Base-by-base conservation (phyloP, 2,329 filamentous ascomycete genomes). In the Epichloe sibirici region DNA sequence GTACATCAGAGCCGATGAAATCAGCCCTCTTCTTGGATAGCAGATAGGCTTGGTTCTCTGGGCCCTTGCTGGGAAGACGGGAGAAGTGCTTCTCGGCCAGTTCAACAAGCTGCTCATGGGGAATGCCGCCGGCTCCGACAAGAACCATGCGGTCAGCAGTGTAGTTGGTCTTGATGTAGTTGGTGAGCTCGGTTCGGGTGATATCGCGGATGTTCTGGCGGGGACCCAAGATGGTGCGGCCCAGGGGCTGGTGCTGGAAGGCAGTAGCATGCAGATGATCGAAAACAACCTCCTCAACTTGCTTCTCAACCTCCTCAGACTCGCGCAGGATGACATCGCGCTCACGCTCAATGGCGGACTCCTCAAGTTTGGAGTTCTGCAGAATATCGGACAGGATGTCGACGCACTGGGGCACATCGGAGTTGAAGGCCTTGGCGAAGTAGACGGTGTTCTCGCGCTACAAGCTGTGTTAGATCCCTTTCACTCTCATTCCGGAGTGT, bases 151-250 rank as follows among this genome's bases (percentile, higher is more conserved):
- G 90, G 76, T 98, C 93, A 60, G 93, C 91, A 54, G 90, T 96
- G 81, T 98, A 98, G 83, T 98, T 98, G 76, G 82, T 93, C 81
- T 95, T 95, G 81, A 98, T 97, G 78, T 98, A 98, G 77, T 87
- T 87, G 71, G 79, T 76, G 62, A 98, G 81, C 73, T 98, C 91
- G 65, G 88, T 82, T 65, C 90, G 86, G 72, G 86, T 85, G 74
- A 98, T 98, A 73, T 86, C 90, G 71, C 90, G 83, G 72, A 98
- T 98, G 81, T 98, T 98, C 79, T 98, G 84, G 74, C 90, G 90
- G 62, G 93, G 93, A 62, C 93, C 93, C 59, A 98, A 83, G 71
- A 98, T 98, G 63, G 93, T 98, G 70, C 93, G 90, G 72, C 93
- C 93, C 55, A 98, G 83, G 57, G 93, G 86, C 78, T 98, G 93